These are phyloP conservation scores for Kurtzmaniella natalensis DNA, from an alignment of 1,139 yeast genomes.

Conservation along the genomic window DNA sequence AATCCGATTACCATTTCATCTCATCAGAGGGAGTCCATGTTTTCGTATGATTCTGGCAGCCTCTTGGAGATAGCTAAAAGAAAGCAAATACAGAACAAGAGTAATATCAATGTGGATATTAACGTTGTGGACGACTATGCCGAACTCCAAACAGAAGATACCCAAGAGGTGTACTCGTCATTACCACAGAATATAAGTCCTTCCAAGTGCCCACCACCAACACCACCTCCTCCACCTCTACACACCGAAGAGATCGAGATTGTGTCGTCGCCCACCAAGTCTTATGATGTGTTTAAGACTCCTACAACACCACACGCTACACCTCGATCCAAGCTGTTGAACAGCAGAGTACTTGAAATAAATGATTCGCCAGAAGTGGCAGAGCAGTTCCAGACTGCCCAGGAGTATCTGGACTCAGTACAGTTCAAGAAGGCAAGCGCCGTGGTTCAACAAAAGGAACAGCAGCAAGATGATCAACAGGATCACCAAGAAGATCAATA, in stretches of 20 bases:
- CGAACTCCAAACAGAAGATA: no score
- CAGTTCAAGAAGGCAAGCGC: no score
- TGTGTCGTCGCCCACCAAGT: constrained; percentile 5
- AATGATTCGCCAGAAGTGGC: no score
- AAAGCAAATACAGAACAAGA: background rate
- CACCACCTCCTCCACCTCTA: background rate
- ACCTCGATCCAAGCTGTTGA: no score
- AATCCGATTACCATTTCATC: constrained; percentile 8
- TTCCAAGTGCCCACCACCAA: no score
- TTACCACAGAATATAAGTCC: no score
- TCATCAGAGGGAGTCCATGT: constrained; percentile 10
- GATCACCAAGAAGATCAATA: no score
- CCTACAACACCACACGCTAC: constrained; percentile 2
- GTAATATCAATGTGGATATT: background rate
- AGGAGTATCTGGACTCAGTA: no score
- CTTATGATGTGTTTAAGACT: constrained; percentile 3
- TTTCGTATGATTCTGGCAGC: constrained; percentile 12
- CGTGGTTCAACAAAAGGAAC: no score
- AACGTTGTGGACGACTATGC: background rate
- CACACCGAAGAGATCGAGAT: constrained; percentile 5
- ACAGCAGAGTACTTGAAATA: constrained; percentile 13
- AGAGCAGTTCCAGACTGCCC: constrained; percentile 1
- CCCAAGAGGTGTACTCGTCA: no score
- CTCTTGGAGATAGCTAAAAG: no score
- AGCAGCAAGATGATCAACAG: no score